A percentile compares a stretch with the other conserved stretches of the same genome.
These are phyloP conservation scores for Leishmania martiniquensis DNA, from an alignment of 208 protist species.

Conservation along the genomic window DNA sequence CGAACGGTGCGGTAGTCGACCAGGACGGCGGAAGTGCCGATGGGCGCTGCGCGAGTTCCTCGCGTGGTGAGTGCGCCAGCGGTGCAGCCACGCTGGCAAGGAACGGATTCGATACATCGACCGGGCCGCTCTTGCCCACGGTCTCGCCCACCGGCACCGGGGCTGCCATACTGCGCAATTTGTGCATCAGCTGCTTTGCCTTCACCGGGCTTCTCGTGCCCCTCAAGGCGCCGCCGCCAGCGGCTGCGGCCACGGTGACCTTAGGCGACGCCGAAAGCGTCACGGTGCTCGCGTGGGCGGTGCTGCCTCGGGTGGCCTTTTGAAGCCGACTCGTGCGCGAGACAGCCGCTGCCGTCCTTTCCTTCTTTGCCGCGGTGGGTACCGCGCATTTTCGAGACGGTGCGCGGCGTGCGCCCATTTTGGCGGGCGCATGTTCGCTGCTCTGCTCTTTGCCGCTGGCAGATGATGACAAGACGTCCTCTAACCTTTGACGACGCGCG, in stretches of 20 bases:
- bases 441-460: not conserved
- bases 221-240: not conserved
- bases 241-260: not conserved
- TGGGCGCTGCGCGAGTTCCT: not conserved
- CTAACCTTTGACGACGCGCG: not conserved
- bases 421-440: not conserved
- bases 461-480: no score
- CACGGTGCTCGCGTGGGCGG: not conserved
- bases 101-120: not conserved
- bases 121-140: not conserved
- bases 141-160: slow-evolving; percentile 24
- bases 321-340: slow-evolving; percentile 1
- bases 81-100: not conserved
- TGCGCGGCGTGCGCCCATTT: slow-evolving; percentile 7
- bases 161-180: slow-evolving; percentile 23
- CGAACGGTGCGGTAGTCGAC: slow-evolving; percentile 25
- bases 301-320: slow-evolving; percentile 2
- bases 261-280: not conserved
- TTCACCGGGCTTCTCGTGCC: not conserved
- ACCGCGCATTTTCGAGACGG: slow-evolving; percentile 5
- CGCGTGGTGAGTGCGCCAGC: not conserved
- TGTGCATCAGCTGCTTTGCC: slow-evolving; percentile 22
- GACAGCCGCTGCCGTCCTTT: slow-evolving; percentile 13
- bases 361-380: slow-evolving; percentile 10
- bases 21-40: slow-evolving; percentile 23